phyloP scores from a whole-genome alignment of 106 monocot genomes.

The Dendrobium huoshanense region DNA sequence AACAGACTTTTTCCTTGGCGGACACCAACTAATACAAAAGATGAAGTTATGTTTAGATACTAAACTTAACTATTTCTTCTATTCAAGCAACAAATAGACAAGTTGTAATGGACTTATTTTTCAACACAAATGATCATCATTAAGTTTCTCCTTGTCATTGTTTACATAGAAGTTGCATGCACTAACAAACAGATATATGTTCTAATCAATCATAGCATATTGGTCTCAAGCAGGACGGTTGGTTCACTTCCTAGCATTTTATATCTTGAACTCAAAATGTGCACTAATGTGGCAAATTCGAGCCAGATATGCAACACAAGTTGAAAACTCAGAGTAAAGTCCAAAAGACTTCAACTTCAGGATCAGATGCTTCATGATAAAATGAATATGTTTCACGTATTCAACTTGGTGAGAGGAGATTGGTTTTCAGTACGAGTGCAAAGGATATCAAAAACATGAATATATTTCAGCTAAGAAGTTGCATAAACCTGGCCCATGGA shows the following conservation, averaged over 20 bases:
- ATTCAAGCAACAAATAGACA: neutral
- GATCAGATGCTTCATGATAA: neutral
- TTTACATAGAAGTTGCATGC: neutral
- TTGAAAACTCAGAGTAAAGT: neutral
- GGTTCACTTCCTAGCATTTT: neutral
- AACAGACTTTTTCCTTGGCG: neutral
- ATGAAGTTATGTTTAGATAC: neutral
- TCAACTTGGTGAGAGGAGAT: neutral
- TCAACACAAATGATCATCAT: neutral
- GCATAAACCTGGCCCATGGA: slow-evolving; percentile 89
- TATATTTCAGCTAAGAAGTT: neutral
- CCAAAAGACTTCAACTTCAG: neutral
- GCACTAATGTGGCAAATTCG: neutral
- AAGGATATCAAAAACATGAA: neutral
- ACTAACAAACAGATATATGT: neutral
- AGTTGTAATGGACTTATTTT: neutral
- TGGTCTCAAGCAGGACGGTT: neutral
- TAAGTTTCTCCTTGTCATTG: neutral
- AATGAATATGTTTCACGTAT: neutral
- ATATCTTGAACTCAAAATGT: neutral
- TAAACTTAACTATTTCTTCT: neutral
- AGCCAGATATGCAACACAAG: neutral
- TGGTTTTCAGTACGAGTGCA: neutral
- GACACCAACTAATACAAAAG: neutral
- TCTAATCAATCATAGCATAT: neutral